Conservation (phyloP, 768 basidiomycete genomes). For the Gyrodon lividus region DNA sequence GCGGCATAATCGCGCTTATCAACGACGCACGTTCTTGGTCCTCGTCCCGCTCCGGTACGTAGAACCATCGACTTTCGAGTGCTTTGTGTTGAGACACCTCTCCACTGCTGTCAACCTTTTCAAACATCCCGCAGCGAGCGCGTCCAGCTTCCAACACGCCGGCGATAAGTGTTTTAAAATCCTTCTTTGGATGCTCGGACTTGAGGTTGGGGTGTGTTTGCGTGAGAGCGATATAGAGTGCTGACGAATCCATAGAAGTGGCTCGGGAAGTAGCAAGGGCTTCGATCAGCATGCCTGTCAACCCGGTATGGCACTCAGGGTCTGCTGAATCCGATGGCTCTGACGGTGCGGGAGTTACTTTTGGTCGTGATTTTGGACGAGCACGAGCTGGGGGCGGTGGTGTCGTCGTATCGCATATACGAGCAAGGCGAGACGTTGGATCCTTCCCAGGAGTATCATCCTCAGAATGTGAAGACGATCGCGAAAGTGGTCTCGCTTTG, state of each 20-base stretch:
- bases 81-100: slow-evolving; percentile 55
- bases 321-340: slow-evolving; percentile 14
- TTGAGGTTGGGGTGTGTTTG: slow-evolving; percentile 53
- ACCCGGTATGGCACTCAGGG: slow-evolving; percentile 38
- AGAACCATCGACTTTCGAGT: slow-evolving; percentile 59
- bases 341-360: neutral
- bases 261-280: slow-evolving; percentile 71
- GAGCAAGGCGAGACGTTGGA: neutral
- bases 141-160: slow-evolving; percentile 47
- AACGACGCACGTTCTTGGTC: slow-evolving; percentile 69
- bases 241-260: slow-evolving; percentile 56
- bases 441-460: neutral
- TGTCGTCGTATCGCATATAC: slow-evolving; percentile 5
- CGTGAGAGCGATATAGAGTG: slow-evolving; percentile 52
- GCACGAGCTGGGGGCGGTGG: neutral
- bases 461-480: slow-evolving; percentile 9
- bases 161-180: slow-evolving; percentile 52
- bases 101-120: slow-evolving; percentile 65
- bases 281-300: slow-evolving; percentile 70
- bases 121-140: slow-evolving; percentile 60
- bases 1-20: slow-evolving; percentile 71
- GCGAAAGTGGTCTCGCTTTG: slow-evolving; percentile 3
- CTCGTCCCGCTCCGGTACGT: slow-evolving; percentile 68
- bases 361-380: neutral
- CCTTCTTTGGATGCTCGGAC: slow-evolving; percentile 31